Evolutionary conservation across 1,284 basidiomycete genomes (phyloP), one percentile per base, ranked within the genome.

Genomic region (Leccinum fallax): DNA sequence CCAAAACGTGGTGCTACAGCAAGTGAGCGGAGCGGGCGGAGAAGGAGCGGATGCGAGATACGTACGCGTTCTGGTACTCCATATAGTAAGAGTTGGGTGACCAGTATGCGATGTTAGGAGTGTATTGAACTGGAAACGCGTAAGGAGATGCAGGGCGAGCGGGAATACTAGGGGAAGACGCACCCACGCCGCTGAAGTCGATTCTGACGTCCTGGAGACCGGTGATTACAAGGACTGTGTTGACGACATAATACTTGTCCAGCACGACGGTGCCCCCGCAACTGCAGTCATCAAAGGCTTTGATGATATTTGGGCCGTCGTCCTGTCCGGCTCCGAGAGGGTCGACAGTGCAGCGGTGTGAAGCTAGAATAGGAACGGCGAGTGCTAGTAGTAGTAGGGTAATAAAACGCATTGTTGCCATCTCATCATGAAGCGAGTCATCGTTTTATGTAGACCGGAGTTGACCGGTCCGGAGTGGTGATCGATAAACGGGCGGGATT

Each of bases 31-130:
- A 43, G 5, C 48, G 2, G 8, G 38, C 30, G 13, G 19, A 54
- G 58, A 30, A 38, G 26, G 30, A 11, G 19, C 5, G 43, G 21
- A 11, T 40, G 19, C 6, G 2, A 6, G n/a, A 3, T 48, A 66
- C 76, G 19, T 49, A 79, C 77, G 76, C 71, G 52, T 70, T 71
- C 66, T 82, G 81, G 64, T 78, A 82, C 13, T 74, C 76, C 64
- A 82, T 65, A 67, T 71, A 78, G 55, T 70, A 72, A 49, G 76
- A 76, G 55, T 76, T 71, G 38, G 72, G 77, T 2, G 77, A 79
- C 82, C 81, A 83, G 65, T 82, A 81, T 0, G 77, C 74, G 57
- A 83, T 80, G 66, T 83, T 74, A 5, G 81, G 80, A 2, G 77
- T 76, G 57, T 46, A 46, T 21, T 46, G 43, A 0, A 46, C 43